Percentiles rank a stretch among this genome's conserved stretches.
phyloP scores from a whole-genome alignment of 257 asterid species.

The Echites panduratus region DNA sequence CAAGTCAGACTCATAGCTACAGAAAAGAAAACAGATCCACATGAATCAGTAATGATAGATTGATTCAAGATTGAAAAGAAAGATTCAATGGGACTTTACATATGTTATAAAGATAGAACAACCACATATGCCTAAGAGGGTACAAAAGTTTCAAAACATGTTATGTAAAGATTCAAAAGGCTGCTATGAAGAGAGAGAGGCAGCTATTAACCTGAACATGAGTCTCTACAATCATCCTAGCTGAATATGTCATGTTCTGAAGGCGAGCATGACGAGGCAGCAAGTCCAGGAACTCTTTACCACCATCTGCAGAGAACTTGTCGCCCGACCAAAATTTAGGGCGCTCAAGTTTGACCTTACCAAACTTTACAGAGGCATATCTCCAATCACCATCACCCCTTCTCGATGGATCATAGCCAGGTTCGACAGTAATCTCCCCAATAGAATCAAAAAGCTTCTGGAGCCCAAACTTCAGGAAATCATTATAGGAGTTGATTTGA shows the following conservation, averaged over 20 bases:
- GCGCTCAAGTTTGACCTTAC: slow-evolving; percentile 63
- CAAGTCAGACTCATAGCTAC: neutral
- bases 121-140: neutral
- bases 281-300: slow-evolving; percentile 38
- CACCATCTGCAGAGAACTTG: slow-evolving; percentile 45
- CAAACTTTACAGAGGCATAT: slow-evolving; percentile 67
- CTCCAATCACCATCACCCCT: slow-evolving; percentile 77
- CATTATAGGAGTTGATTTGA: slow-evolving; percentile 75
- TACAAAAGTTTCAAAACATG: neutral
- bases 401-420: slow-evolving; percentile 77
- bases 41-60: neutral
- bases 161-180: neutral
- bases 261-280: slow-evolving; percentile 88
- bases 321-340: slow-evolving; percentile 65
- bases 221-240: slow-evolving; percentile 61
- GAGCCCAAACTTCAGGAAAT: slow-evolving; percentile 56
- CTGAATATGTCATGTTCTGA: slow-evolving; percentile 82
- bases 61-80: neutral
- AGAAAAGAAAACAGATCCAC: neutral
- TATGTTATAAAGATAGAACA: neutral
- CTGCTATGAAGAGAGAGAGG: neutral
- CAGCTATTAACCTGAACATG: slow-evolving; percentile 48
- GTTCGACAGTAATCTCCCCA: slow-evolving; percentile 72
- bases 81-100: neutral
- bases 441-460: slow-evolving; percentile 66